Evolutionary conservation across 2,329 filamentous ascomycete genomes (phyloP).

Genomic region (Chalara sp.): DNA sequence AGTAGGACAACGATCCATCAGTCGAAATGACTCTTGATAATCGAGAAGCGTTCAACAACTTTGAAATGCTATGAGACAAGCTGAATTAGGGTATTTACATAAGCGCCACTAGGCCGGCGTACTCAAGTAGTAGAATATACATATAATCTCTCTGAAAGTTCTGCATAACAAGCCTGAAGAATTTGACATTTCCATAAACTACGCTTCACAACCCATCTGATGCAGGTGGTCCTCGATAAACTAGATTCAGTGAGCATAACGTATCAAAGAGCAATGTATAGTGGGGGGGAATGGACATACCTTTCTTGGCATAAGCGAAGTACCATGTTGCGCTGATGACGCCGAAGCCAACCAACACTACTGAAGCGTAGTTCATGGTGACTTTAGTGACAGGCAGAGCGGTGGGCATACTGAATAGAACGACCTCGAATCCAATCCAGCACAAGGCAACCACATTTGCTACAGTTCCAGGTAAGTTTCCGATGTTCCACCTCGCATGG

Average conservation of each 20-base stretch:
- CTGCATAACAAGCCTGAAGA: too few relatives aligned
- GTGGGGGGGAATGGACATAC: conserved; percentile 26
- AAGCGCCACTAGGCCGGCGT: too few relatives aligned
- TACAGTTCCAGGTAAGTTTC: conserved; percentile 53
- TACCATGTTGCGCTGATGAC: conserved; percentile 45
- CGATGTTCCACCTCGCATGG: conserved; percentile 49
- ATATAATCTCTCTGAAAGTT: too few relatives aligned
- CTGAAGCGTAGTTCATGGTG: conserved; percentile 46
- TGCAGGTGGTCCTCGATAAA: conserved; percentile 17
- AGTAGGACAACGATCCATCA: too few relatives aligned
- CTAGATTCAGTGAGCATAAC: conserved; percentile 3
- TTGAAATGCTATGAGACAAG: too few relatives aligned
- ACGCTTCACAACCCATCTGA: conserved; percentile 14
- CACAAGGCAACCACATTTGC: conserved; percentile 50
- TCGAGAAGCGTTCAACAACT: too few relatives aligned
- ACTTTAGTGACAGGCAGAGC: conserved; percentile 47
- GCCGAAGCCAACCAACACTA: conserved; percentile 49
- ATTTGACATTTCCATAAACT: too few relatives aligned
- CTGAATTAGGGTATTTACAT: too few relatives aligned
- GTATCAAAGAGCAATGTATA: not conserved
- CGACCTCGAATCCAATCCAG: conserved; percentile 53
- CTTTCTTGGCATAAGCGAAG: conserved; percentile 40
- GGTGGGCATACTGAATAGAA: conserved; percentile 59
- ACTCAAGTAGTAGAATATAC: too few relatives aligned
- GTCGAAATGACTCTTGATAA: too few relatives aligned